Evolutionary conservation across 2,329 filamentous ascomycete genomes (phyloP).

Genomic region (Ustilaginoidea virens): DNA sequence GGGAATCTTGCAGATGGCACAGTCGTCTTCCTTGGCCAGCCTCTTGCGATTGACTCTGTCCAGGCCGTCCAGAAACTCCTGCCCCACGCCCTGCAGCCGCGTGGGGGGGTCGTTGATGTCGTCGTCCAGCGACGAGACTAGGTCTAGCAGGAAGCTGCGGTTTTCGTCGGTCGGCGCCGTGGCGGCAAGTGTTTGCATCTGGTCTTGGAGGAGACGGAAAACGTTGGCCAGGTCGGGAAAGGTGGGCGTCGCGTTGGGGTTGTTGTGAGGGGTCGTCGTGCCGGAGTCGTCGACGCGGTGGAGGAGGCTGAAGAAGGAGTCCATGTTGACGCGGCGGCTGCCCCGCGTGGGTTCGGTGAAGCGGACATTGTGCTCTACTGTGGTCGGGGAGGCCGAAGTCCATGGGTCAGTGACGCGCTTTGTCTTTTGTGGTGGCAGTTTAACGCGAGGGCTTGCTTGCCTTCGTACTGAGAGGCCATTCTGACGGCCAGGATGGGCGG

Average conservation of each 20-base stretch:
- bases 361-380: constrained; percentile 51
- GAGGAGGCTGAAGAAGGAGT: constrained; percentile 43
- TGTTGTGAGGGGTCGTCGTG: constrained; percentile 25
- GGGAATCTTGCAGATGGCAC: constrained; percentile 47
- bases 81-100: constrained; percentile 36
- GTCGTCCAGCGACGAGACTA: constrained; percentile 30
- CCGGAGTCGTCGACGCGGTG: constrained; percentile 30
- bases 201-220: constrained; percentile 44
- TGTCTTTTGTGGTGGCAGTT: no score
- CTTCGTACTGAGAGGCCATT: constrained; percentile 44
- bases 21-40: constrained; percentile 35
- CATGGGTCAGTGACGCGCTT: neutral
- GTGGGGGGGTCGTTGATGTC: constrained; percentile 37
- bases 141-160: constrained; percentile 31
- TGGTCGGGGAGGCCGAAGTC: neutral
- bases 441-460: no score
- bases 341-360: constrained; percentile 21
- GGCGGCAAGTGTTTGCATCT: constrained; percentile 33
- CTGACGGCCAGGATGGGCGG: no score
- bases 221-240: constrained; percentile 41
- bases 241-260: constrained; percentile 43
- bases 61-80: constrained; percentile 42
- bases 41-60: constrained; percentile 39
- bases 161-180: constrained; percentile 34
- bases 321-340: constrained; percentile 46